Conservation (phyloP, 1,284 basidiomycete species). For the Uromyces viciae-fabae region DNA sequence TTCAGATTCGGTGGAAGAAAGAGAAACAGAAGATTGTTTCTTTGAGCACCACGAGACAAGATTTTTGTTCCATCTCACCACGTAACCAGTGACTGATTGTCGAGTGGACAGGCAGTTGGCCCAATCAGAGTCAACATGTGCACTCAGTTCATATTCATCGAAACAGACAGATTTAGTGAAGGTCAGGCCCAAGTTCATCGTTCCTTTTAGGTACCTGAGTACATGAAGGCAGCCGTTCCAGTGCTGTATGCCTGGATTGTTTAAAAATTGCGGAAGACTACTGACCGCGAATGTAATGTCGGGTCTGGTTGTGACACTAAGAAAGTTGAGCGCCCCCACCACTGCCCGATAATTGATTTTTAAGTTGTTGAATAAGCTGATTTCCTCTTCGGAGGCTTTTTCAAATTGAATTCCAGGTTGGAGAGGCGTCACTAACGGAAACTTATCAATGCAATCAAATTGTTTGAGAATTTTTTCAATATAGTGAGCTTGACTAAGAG, state of each 20-base stretch:
- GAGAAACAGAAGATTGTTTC: not conserved
- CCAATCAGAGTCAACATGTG: not conserved
- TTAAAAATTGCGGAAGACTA: not conserved
- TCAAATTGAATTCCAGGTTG: not conserved
- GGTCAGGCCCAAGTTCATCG: not conserved
- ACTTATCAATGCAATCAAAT: not conserved
- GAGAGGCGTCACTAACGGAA: not conserved
- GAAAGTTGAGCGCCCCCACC: not conserved
- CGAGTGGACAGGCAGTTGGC: not conserved
- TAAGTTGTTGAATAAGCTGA: not conserved
- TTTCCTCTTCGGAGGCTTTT: not conserved
- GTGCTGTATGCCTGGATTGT: not conserved
- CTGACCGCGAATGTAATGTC: not conserved
- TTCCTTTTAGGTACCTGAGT: not conserved
- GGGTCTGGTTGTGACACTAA: not conserved
- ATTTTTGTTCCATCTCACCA: not conserved
- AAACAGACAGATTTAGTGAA: too few relatives aligned
- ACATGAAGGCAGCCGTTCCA: not conserved
- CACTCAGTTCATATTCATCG: too few relatives aligned
- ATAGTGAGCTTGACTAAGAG: not conserved
- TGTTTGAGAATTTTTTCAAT: not conserved
- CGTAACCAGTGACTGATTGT: not conserved
- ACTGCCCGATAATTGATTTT: not conserved
- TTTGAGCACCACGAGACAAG: not conserved
- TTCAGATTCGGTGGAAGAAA: not conserved